phyloP scores from a whole-genome alignment of 2,329 filamentous ascomycete genomes.

The Phialocephala sp. region DNA sequence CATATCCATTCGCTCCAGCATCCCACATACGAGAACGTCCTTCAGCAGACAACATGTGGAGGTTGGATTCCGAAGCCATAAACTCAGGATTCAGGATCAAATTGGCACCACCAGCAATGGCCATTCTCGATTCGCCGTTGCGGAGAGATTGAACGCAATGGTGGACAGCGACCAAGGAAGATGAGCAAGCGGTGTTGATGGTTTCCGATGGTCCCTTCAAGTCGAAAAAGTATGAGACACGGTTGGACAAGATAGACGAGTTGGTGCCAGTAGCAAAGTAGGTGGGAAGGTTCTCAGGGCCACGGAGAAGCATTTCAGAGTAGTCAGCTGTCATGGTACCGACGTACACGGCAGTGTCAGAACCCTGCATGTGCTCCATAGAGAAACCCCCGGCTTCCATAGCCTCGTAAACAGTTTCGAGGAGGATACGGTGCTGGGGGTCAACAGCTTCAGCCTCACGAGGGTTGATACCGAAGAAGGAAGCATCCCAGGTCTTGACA shows the following conservation, averaged over 20 bases:
- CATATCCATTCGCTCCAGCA: slow-evolving; percentile 32
- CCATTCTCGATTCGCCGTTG: slow-evolving; percentile 24
- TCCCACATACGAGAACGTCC: slow-evolving; percentile 49
- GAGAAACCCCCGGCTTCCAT: slow-evolving; percentile 37
- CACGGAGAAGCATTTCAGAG: slow-evolving; percentile 20
- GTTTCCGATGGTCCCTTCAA: slow-evolving; percentile 46
- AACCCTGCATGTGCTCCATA: slow-evolving; percentile 24
- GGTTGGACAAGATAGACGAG: slow-evolving; percentile 46
- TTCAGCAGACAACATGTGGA: slow-evolving; percentile 44
- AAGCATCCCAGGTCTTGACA: slow-evolving; percentile 46
- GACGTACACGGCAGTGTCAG: slow-evolving; percentile 39
- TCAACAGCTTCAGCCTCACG: slow-evolving; percentile 40
- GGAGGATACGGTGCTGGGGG: slow-evolving; percentile 32
- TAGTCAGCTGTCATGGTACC: slow-evolving; percentile 41
- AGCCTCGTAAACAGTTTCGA: slow-evolving; percentile 40
- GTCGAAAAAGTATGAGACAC: slow-evolving; percentile 50
- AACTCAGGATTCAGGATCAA: slow-evolving; percentile 26
- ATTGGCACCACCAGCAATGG: slow-evolving; percentile 35
- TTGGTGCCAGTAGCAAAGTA: slow-evolving; percentile 45
- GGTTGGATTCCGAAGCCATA: slow-evolving; percentile 47
- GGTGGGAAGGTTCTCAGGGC: slow-evolving; percentile 22
- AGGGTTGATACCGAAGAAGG: slow-evolving; percentile 42
- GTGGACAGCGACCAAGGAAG: slow-evolving; percentile 45
- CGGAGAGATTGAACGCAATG: slow-evolving; percentile 34
- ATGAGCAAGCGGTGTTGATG: slow-evolving; percentile 50